Evolutionary conservation across 176 grass and related monocot genomes (phyloP), one percentile per base, ranked within the genome.

Genomic region (Ananas comosus): DNA sequence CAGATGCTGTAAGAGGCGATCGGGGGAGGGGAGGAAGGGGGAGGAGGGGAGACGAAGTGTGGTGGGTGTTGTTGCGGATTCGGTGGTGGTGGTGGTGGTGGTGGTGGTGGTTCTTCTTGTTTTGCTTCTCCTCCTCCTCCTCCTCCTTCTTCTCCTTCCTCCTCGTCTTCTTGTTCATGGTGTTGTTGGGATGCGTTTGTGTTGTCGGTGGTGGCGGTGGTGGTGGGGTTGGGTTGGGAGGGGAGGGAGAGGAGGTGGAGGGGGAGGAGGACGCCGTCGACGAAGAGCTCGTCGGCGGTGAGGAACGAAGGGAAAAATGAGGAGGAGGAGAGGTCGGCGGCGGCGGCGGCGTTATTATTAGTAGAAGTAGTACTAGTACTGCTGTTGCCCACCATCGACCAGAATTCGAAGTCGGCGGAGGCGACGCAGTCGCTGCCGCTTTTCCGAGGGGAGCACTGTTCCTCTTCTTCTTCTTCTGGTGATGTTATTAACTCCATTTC

Each of bases 261-360:
- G 25, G 94, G 94, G 25, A 92, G 89, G 70, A 97, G 89, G 29
- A 97, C 70, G 68, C 94, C 94, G 67, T 85, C 89, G 66, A 84
- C 91, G 81, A 97, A 97, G 84, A 97, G 94, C 89, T 97, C 86
- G 77, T 97, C 94, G 61, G 94, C 94, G n/a, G 94, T 92, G 80
- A 89, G 84, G 49, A 90, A 75, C 10, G 42, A 53, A 1, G 80
- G 78, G 11, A 81, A 47, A 7, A 19, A 19, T 14, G 76, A 86
- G 77, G 86, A 74, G 23, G 85, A 68, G 16, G 82, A 76, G 74
- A 99, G 93, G 74, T 99, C 87, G 1, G 86, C 78, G 3, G 94
- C 87, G 67, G 84, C 79, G 51, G 77, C 51, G 51, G 76, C 84
- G 33, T 5, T 42, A 7, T 3, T 33, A 33, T 42, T 42, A 42